phyloP scores from a whole-genome alignment of 306 rosid genomes.

The Malus fusca region DNA sequence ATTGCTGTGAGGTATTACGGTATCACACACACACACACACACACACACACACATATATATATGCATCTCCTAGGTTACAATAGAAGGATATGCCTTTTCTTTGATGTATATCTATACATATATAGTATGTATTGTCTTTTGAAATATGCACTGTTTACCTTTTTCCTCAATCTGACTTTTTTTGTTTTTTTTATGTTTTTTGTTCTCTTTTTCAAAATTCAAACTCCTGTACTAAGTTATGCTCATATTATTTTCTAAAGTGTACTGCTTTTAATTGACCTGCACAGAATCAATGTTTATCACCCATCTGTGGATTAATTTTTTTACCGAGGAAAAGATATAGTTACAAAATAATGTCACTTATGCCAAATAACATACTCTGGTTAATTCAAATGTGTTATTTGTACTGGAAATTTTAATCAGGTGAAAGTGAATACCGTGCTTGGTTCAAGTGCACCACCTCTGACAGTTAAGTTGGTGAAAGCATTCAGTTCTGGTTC shows the following conservation, averaged over 20 bases:
- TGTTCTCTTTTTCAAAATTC: neutral
- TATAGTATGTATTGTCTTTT: neutral
- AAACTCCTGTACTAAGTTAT: neutral
- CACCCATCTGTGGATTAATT: neutral
- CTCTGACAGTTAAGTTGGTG: constrained; percentile 73
- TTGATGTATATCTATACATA: neutral
- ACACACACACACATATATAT: too few species aligned
- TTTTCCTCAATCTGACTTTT: neutral
- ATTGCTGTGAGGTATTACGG: neutral
- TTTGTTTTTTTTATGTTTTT: neutral
- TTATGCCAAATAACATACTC: neutral
- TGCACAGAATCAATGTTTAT: neutral
- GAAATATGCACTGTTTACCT: neutral
- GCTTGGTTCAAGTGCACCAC: constrained; percentile 89
- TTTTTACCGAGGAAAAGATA: neutral
- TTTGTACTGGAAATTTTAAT: constrained; percentile 5
- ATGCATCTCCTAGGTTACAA: neutral
- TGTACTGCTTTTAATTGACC: neutral
- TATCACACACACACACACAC: too few species aligned
- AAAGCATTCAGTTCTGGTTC: constrained; percentile 54
- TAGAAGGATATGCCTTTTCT: neutral
- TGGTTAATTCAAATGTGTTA: neutral
- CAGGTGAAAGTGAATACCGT: constrained; percentile 87
- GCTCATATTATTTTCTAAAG: neutral
- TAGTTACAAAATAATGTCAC: neutral